These are phyloP conservation scores for Spathaspora arborariae DNA, from an alignment of 805 yeast genomes.

Conservation along the genomic window DNA sequence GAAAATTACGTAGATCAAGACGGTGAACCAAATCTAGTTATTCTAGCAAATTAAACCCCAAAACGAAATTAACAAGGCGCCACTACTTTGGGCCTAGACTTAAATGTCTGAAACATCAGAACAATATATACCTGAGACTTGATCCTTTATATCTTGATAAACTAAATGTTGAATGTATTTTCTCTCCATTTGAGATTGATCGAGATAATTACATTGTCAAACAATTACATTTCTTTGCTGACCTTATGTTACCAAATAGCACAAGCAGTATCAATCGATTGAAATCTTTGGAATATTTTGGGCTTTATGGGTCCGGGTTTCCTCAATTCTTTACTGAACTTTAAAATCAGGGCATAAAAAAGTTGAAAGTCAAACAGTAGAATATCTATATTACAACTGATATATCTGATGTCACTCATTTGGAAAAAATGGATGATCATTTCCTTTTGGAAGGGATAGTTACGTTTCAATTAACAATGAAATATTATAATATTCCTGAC, in stretches of 20 bases:
- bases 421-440: not conserved
- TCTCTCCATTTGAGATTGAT: not conserved
- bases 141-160: not conserved
- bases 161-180: not conserved
- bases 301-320: not conserved
- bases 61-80: not conserved
- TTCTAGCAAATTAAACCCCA: not conserved
- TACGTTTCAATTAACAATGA: not conserved
- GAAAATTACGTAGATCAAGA: not conserved
- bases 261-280: not conserved
- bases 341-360: not conserved
- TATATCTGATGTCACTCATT: not conserved
- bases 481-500: not conserved
- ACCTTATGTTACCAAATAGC: not conserved
- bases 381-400: no score
- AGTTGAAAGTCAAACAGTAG: not conserved
- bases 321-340: not conserved
- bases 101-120: not conserved
- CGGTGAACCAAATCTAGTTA: not conserved
- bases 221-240: not conserved
- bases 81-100: not conserved
- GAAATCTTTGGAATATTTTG: not conserved
- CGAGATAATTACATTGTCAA: not conserved
- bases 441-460: not conserved
- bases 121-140: not conserved